Evolutionary conservation across 352 stramenopile genomes (phyloP).

Genomic region (Phytophthora macrochlamydospora): DNA sequence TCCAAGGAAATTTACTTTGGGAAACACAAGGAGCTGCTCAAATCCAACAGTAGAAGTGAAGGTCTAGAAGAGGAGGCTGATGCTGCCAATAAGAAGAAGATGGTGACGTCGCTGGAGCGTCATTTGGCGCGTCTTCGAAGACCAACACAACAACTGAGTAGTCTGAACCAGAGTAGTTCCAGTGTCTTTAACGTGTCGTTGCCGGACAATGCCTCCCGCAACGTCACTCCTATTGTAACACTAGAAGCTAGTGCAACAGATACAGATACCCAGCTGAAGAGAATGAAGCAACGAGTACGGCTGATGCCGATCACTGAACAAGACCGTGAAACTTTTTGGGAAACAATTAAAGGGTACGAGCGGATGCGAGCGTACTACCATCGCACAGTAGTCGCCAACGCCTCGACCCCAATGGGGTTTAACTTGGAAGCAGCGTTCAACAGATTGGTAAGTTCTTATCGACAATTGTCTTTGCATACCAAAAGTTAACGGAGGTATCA

Average conservation of each 20-base stretch:
- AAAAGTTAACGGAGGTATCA: no score
- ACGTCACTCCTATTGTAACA: neutral
- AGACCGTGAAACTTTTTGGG: conserved; percentile 48
- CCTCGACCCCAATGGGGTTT: conserved; percentile 53
- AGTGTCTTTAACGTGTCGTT: conserved; percentile 27
- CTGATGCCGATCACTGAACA: conserved; percentile 51
- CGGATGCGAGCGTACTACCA: conserved; percentile 43
- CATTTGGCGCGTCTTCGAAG: conserved; percentile 18
- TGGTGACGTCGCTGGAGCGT: conserved; percentile 17
- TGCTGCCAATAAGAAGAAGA: conserved; percentile 11
- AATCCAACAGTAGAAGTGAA: neutral
- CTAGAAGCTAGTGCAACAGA: conserved; percentile 4
- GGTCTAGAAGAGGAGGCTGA: conserved; percentile 3
- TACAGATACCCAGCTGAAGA: conserved; percentile 48
- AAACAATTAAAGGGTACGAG: conserved; percentile 50
- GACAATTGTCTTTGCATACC: no score
- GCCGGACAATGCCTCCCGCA: conserved; percentile 4
- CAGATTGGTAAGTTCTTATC: conserved; percentile 30
- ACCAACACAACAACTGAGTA: conserved; percentile 2
- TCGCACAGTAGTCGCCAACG: conserved; percentile 26
- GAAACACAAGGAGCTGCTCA: conserved; percentile 35
- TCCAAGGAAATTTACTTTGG: conserved; percentile 47
- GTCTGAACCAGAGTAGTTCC: conserved; percentile 14
- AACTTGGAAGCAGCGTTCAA: conserved; percentile 68
- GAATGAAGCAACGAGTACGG: conserved; percentile 48